Percentiles rank a stretch among this genome's conserved stretches.
Evolutionary conservation across 441 rosid genomes (phyloP).

Genomic region (Hura crepitans): DNA sequence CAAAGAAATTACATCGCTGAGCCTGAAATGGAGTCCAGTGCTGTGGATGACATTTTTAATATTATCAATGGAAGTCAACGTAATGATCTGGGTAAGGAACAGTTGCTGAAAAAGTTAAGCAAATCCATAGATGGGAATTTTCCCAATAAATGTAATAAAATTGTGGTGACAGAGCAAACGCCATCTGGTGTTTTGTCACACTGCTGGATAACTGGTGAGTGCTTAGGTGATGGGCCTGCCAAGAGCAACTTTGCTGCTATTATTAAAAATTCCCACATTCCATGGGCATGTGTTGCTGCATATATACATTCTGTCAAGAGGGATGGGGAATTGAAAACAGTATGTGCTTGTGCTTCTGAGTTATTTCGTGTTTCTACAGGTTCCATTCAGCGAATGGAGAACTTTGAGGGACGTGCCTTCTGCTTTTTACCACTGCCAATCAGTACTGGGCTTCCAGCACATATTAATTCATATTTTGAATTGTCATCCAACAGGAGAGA

Average conservation of each 20-base stretch:
- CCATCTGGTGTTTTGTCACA: conserved; percentile 57
- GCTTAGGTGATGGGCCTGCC: conserved; percentile 53
- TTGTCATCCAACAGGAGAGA: conserved; percentile 97
- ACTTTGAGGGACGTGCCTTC: conserved; percentile 92
- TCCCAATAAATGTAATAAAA: conserved; percentile 73
- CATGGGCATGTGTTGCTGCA: conserved; percentile 98
- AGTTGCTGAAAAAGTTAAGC: conserved; percentile 67
- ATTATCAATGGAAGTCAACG: conserved; percentile 52
- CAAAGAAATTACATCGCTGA: conserved; percentile 54
- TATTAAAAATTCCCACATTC: conserved; percentile 62
- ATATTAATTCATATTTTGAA: conserved; percentile 95
- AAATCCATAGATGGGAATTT: conserved; percentile 52
- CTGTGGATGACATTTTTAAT: conserved; percentile 50
- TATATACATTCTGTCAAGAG: conserved; percentile 62
- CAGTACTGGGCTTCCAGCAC: conserved; percentile 87
- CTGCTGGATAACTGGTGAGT: conserved; percentile 94
- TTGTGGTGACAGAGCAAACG: conserved; percentile 79
- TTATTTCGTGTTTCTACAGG: conserved; percentile 50
- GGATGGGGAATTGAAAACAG: conserved; percentile 35
- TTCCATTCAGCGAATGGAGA: conserved; percentile 45
- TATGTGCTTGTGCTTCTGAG: conserved; percentile 36
- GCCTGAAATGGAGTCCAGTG: conserved; percentile 47
- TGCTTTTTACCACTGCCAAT: conserved; percentile 94
- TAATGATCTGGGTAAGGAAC: conserved; percentile 76
- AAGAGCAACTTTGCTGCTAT: conserved; percentile 38